A percentile compares a stretch with the other conserved stretches of the same genome.
phyloP scores from a whole-genome alignment of 2,329 filamentous ascomycete genomes.

The Aspergillus fructus region DNA sequence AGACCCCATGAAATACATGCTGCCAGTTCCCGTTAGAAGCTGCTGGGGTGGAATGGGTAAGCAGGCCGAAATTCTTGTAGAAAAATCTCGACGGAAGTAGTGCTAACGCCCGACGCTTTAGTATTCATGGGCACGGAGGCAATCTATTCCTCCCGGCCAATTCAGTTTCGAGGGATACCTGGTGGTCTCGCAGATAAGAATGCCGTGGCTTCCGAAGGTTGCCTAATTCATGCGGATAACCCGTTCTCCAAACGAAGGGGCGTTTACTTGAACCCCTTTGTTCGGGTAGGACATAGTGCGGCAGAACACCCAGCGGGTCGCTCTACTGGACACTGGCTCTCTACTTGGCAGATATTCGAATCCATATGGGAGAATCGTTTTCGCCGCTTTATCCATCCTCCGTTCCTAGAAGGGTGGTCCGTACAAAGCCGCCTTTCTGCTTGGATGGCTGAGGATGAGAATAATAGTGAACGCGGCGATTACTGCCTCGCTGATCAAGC shows the following conservation, averaged over 20 bases:
- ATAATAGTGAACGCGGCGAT: slow-evolving; percentile 44
- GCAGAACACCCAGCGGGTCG: slow-evolving; percentile 26
- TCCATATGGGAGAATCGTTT: slow-evolving; percentile 62
- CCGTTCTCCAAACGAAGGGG: slow-evolving; percentile 29
- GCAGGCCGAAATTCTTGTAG: background rate
- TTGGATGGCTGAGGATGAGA: slow-evolving; percentile 28
- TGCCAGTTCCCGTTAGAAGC: slow-evolving; percentile 59
- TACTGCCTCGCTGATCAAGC: slow-evolving; percentile 60
- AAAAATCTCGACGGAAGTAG: background rate
- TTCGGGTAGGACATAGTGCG: slow-evolving; percentile 39
- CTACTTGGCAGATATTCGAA: slow-evolving; percentile 48
- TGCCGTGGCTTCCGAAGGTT: slow-evolving; percentile 77
- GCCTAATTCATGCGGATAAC: slow-evolving; percentile 54
- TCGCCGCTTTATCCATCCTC: slow-evolving; percentile 35
- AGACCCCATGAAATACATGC: slow-evolving; percentile 52
- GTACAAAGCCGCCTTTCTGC: slow-evolving; percentile 37
- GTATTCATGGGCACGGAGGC: slow-evolving; percentile 27
- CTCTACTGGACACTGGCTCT: slow-evolving; percentile 51
- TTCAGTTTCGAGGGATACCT: slow-evolving; percentile 64
- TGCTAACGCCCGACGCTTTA: slow-evolving; percentile 1
- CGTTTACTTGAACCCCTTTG: slow-evolving; percentile 41
- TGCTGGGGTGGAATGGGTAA: slow-evolving; percentile 68
- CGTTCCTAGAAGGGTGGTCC: slow-evolving; percentile 27
- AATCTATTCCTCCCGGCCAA: slow-evolving; percentile 29
- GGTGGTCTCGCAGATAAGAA: slow-evolving; percentile 56